Base-by-base conservation (phyloP, 164 flowering plant species). In the Cinnamomum micranthum region DNA sequence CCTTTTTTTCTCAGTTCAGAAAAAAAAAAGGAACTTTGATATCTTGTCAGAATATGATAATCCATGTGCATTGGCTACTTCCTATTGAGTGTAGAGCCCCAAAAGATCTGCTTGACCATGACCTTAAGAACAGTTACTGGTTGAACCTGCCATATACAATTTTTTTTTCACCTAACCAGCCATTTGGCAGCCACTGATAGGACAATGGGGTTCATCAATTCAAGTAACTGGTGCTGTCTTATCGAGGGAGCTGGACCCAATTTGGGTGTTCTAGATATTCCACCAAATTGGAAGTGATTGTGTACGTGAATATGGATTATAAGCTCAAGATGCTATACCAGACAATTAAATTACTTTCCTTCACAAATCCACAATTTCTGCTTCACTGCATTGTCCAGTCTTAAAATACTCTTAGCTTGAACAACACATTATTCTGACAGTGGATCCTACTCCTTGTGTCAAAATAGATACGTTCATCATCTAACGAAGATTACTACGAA, bases 401-500 rank as follows among this genome's bases (percentile, higher is more conserved):
- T 20, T 55, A 20, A 4, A 55, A 20, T 13, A 55, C 47, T 60
- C 64, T 1, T 25, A 23, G 11, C 67, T 41, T 69, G 52, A 69
- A 70, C 27, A 22, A 50, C 47, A 19, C 33, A 20, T 62, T 27
- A 3, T 20, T 52, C 59, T 68, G 20, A 65, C 63, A 52, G 50
- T 24, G 69, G 28, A n/a, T 33, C 50, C 24, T 35, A 69, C 33
- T 71, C 10, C 71, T 76, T 22, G 27, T 50, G 33, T 65, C 71
- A 23, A 50, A 50, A 41, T 73, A 94, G 97, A 73, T 90, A 70
- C 79, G 41, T 35, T 83, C 91, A 11, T 82, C 77, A 33, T 95
- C 88, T 55, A 92, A 89, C 59, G 86, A 86, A 67, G 90, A 91
- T 41, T 79, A 27, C 75, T 86, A 84, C 27, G 87, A 80, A 20